Base-by-base conservation (phyloP, 371 early-diverging fungal genomes). In the Mucor mucedo region DNA sequence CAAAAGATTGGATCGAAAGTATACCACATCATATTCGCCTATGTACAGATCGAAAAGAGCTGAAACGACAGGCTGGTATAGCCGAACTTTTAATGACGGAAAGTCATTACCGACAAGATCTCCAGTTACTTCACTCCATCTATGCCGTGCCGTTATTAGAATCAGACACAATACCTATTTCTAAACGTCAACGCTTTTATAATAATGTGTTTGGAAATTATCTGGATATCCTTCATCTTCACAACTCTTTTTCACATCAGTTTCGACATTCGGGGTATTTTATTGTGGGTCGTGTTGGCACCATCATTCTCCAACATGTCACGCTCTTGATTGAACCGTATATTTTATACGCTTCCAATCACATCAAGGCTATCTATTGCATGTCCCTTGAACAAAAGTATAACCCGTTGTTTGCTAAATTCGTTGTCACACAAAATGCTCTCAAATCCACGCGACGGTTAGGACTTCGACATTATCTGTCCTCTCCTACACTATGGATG, bases 11-110 rank as follows among this genome's bases (percentile, higher is more conserved):
- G 73, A 67, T 65, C 44, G 54, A 63, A 32, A 62, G 57, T 55
- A 65, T 70, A 47, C 66, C 69, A 9, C 40, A 42, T 27, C 58
- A 68, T 54, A 45, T 74, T 7, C 65, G 55, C 5, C 52, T 65
- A 27, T 55, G 62, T 0, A 60, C 63, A 2, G 58, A 54, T 30
- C 50, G 57, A 13, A 61, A 68, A 54, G 76, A 76, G 50, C 55
- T 74, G 3, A 76, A 76, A 55, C 54, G 72, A 32, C 79, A 79
- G 52, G 71, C 74, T 8, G 79, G 72, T 5, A 72, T 79, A 30
- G 70, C 68, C 21, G 79, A 79, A 30, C 38, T 79, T 2, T 13
- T 79, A 10, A 13, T 52, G 9, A 73, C 71, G 9, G 79, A 79
- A 48, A 52, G 72, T 52, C 65, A 72, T 16, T 76, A 79, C 21